Base-by-base conservation (phyloP, 2,329 filamentous ascomycete genomes). In the Aspergillus flavus region DNA sequence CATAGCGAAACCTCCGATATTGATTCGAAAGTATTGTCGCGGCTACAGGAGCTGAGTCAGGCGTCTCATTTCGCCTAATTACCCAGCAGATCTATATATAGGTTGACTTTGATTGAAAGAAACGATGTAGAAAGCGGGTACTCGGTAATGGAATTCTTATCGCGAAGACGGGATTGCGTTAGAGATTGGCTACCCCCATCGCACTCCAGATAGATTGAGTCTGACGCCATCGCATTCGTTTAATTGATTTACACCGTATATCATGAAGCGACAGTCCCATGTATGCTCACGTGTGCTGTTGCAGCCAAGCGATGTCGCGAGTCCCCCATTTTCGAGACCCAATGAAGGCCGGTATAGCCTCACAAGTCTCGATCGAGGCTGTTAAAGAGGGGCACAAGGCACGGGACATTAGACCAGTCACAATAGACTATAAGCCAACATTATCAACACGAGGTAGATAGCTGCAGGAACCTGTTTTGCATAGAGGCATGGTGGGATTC, bases 271-370 rank as follows among this genome's bases (percentile, higher is more conserved):
- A 28, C 46, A 30, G 26, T 11, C 61, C 65, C 63, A 65, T 67
- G 63, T 64, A 67, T 61, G 45, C 66, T 62, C 64, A 67, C 66
- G 66, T 66, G 66, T 62, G 64, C 55, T 43, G 58, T 62, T 64
- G 34, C 45, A 41, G 46, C 58, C 57, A 62, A 57, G 52, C 48
- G 43, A 62, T 30, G 34, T 36, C 34, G 34, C 34, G 5, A 36
- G 34, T 36, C 34, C 12, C 14, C 30, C 48, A 32, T 26, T 21
- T 16, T 12, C 26, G 16, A 19, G 21, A 9, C 21, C 48, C 21
- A 9, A 43, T 41, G 16, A 41, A 19, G 34, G 26, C 28, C 45
- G 45, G 43, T 54, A 26, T 58, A 21, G 9, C 21, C 16, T 30
- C 46, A 14, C 46, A 50, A 30, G 26, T 57, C 6, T 30, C 41